Conservation (phyloP, 805 yeast species). For the Naumovozyma dairenensis region DNA sequence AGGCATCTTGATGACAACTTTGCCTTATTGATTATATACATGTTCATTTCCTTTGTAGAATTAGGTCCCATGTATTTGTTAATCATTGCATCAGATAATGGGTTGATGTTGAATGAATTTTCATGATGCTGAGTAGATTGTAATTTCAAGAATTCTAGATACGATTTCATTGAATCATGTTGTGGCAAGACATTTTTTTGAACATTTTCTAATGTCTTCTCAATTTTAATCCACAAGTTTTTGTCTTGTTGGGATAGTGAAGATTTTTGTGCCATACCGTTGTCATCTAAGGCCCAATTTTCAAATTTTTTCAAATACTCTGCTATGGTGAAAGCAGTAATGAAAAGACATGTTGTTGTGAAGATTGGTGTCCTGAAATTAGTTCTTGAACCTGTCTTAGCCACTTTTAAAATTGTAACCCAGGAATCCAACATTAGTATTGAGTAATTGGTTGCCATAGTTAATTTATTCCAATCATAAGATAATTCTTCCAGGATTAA, state of each 20-base stretch:
- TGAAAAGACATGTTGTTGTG: slow-evolving; percentile 58
- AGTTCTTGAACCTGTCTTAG: slow-evolving; percentile 30
- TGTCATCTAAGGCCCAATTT: slow-evolving; percentile 27
- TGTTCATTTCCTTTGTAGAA: slow-evolving; percentile 34
- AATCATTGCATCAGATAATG: slow-evolving; percentile 32
- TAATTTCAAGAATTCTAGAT: slow-evolving; percentile 46
- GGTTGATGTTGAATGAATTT: background rate
- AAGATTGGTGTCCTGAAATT: slow-evolving; percentile 70
- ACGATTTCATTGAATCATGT: slow-evolving; percentile 39
- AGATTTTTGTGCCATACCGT: slow-evolving; percentile 12
- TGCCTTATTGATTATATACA: slow-evolving; percentile 39
- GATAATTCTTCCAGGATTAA: slow-evolving; percentile 36
- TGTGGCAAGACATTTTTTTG: slow-evolving; percentile 47
- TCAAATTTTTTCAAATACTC: slow-evolving; percentile 53
- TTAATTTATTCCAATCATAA: slow-evolving; percentile 50
- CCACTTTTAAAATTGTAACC: slow-evolving; percentile 59
- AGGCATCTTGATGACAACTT: slow-evolving; percentile 47
- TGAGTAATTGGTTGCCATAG: slow-evolving; percentile 52
- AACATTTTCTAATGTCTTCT: slow-evolving; percentile 48
- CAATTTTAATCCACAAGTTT: slow-evolving; percentile 54
- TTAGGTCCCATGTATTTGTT: slow-evolving; percentile 38
- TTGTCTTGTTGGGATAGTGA: slow-evolving; percentile 39
- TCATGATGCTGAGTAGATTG: slow-evolving; percentile 46
- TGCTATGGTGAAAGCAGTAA: slow-evolving; percentile 47
- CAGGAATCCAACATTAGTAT: slow-evolving; percentile 55